Percentiles rank a stretch among this genome's conserved stretches.
Conservation (phyloP, 768 basidiomycete genomes). For the Tylopilus felleus region DNA sequence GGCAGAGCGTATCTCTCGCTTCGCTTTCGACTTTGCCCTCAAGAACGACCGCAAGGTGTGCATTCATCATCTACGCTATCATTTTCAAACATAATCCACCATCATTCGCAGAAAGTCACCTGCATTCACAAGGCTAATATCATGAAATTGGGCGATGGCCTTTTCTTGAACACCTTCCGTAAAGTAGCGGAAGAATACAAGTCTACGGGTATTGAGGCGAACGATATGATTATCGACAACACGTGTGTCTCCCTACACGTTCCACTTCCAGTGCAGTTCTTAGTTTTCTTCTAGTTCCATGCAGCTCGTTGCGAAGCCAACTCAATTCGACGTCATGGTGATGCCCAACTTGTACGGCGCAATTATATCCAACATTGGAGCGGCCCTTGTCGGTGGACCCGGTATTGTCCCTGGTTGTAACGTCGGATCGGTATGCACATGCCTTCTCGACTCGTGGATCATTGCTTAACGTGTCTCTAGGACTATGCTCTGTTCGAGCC, state of each 20-base stretch:
- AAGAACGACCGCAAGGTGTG: slow-evolving; percentile 96
- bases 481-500: slow-evolving; percentile 99
- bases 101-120: slow-evolving; percentile 80
- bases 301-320: slow-evolving; percentile 96
- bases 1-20: slow-evolving; percentile 93
- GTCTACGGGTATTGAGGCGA: slow-evolving; percentile 84
- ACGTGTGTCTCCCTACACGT: slow-evolving; percentile 51
- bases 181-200: slow-evolving; percentile 95
- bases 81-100: background rate
- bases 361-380: slow-evolving; percentile 97
- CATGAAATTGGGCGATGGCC: slow-evolving; percentile 99
- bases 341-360: slow-evolving; percentile 98
- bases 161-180: slow-evolving; percentile 98
- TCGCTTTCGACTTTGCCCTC: slow-evolving; percentile 97
- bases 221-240: slow-evolving; percentile 99
- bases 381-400: slow-evolving; percentile 96
- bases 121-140: slow-evolving; percentile 99
- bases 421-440: slow-evolving; percentile 73
- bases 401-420: slow-evolving; percentile 98
- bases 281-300: slow-evolving; percentile 64
- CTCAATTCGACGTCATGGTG: slow-evolving; percentile 99
- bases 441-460: background rate
- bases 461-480: slow-evolving; percentile 32
- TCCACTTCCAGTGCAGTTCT: background rate
- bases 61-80: background rate